These are phyloP conservation scores for Saccharomyces jurei DNA, from an alignment of 805 yeast species.

Conservation along the genomic window DNA sequence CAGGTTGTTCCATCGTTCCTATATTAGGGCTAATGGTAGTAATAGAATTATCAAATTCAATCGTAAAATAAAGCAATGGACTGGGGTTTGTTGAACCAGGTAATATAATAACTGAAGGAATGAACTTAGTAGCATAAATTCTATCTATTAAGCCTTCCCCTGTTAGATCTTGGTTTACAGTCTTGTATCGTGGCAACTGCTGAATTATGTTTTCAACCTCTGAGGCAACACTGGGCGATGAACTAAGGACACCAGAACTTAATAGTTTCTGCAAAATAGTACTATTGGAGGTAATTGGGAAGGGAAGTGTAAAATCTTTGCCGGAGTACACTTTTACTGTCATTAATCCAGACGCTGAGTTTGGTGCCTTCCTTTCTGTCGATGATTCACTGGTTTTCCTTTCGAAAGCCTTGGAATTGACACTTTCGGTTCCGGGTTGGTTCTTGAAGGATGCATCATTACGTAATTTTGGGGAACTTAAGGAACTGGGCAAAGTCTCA, in stretches of 20 bases:
- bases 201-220: slow-evolving; percentile 17
- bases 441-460: not conserved
- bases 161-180: slow-evolving; percentile 22
- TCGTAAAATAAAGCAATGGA: slow-evolving; percentile 72
- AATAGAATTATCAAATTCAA: slow-evolving; percentile 91
- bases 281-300: slow-evolving; percentile 53
- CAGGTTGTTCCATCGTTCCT: slow-evolving; percentile 67
- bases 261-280: slow-evolving; percentile 54
- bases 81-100: slow-evolving; percentile 48
- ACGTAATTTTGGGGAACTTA: not conserved
- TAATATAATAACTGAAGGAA: slow-evolving; percentile 46
- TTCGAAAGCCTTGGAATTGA: not conserved
- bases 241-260: slow-evolving; percentile 35
- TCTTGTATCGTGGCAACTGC: slow-evolving; percentile 13
- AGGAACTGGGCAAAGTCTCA: not conserved
- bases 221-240: slow-evolving; percentile 10
- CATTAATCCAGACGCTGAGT: slow-evolving; percentile 55
- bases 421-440: not conserved
- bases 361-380: slow-evolving; percentile 3
- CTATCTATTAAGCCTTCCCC: slow-evolving; percentile 28
- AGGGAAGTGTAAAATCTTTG: slow-evolving; percentile 57
- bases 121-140: slow-evolving; percentile 20
- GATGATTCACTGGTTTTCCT: slow-evolving; percentile 5
- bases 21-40: slow-evolving; percentile 77
- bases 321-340: slow-evolving; percentile 73